phyloP scores from a whole-genome alignment of 805 yeast species.

The Suhomyces vadensis region DNA sequence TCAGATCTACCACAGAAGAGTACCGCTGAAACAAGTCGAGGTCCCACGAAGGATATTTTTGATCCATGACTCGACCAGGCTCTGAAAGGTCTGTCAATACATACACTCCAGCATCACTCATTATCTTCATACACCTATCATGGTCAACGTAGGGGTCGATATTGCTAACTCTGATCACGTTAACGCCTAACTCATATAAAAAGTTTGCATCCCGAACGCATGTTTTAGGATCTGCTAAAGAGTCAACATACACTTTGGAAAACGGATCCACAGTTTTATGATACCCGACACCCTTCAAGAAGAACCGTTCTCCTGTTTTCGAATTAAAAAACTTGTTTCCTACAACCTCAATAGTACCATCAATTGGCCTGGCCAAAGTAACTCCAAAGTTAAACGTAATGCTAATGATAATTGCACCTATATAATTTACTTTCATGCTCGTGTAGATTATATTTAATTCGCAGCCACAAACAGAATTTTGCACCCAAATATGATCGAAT shows the following conservation, averaged over 20 bases:
- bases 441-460: background rate
- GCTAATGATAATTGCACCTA: background rate
- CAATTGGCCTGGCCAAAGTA: background rate
- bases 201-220: conserved; percentile 87
- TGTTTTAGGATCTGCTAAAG: conserved; percentile 65
- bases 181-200: conserved; percentile 64
- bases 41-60: conserved; percentile 39
- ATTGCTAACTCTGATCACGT: conserved; percentile 84
- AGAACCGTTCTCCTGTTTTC: conserved; percentile 77
- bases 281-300: conserved; percentile 84
- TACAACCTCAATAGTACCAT: conserved; percentile 55
- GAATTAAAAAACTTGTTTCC: conserved; percentile 80
- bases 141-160: conserved; percentile 73
- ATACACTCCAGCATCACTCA: conserved; percentile 36
- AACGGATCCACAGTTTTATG: conserved; percentile 60
- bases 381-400: too few species aligned
- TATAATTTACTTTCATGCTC: background rate
- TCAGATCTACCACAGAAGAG: conserved; percentile 33
- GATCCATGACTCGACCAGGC: conserved; percentile 34
- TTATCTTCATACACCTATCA: conserved; percentile 45
- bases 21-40: conserved; percentile 29
- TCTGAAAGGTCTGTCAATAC: conserved; percentile 39
- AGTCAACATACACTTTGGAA: conserved; percentile 53
- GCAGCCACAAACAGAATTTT: conserved; percentile 3
- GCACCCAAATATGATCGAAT: background rate